These are phyloP conservation scores for Pichia sp. DNA, from an alignment of 1,139 yeast genomes.

Conservation along the genomic window DNA sequence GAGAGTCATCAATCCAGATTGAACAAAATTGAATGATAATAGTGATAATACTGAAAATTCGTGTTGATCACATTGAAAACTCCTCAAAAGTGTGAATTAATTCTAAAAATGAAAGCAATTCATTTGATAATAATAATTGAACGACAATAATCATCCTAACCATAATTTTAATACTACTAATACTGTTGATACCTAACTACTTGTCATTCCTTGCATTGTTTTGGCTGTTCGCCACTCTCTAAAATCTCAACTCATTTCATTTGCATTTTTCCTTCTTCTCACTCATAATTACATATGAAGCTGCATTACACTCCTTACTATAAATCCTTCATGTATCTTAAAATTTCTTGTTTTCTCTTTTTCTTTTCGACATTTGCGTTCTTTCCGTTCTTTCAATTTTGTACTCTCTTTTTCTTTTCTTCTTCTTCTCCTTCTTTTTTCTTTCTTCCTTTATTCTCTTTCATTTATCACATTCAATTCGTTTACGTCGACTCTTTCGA, in stretches of 20 bases:
- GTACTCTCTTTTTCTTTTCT: neutral
- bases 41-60: neutral
- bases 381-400: too few relatives aligned
- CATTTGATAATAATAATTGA: neutral
- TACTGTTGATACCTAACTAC: constrained; percentile 1
- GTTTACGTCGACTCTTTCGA: neutral
- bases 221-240: neutral
- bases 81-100: neutral
- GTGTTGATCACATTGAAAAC: neutral
- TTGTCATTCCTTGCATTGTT: constrained; percentile 2
- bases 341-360: too few relatives aligned
- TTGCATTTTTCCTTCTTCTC: too few relatives aligned
- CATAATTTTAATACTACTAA: neutral
- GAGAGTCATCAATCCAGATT: constrained; percentile 38
- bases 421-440: neutral
- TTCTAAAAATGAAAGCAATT: neutral
- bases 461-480: neutral
- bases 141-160: neutral
- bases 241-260: neutral
- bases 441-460: neutral
- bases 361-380: too few relatives aligned
- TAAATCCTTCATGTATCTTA: too few relatives aligned
- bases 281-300: too few relatives aligned
- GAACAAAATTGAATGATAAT: constrained; percentile 9
- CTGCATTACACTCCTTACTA: too few relatives aligned